A percentile compares a stretch with the other conserved stretches of the same genome.
phyloP scores from a whole-genome alignment of 148 eudicot genomes.

The Mesembryanthemum crystallinum region DNA sequence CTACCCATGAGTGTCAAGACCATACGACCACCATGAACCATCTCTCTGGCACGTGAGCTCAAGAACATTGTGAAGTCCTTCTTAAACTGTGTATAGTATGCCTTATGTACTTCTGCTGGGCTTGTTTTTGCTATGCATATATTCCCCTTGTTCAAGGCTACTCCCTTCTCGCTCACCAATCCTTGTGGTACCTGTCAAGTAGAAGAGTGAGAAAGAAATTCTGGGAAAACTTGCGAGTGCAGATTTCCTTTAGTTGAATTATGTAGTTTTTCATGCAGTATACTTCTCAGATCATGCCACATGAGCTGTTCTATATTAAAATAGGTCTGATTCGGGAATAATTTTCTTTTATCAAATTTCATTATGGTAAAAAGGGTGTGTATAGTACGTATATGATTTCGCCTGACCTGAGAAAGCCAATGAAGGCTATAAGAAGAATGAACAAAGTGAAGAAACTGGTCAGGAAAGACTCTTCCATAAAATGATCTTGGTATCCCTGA shows the following conservation, averaged over 20 bases:
- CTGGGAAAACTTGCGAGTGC: too few species aligned
- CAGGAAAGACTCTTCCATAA: constrained; percentile 55
- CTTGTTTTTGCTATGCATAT: constrained; percentile 39
- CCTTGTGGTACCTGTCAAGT: constrained; percentile 41
- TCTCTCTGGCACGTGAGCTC: constrained; percentile 40
- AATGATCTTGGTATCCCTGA: constrained; percentile 64
- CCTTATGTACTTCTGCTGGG: constrained; percentile 32
- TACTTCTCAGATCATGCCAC: too few species aligned
- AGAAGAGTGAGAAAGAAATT: too few species aligned
- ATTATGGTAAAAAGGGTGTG: too few species aligned
- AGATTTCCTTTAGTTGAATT: too few species aligned
- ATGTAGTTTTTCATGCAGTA: too few species aligned
- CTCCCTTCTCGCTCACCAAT: constrained; percentile 26
- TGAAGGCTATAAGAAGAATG: constrained; percentile 65
- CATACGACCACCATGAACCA: constrained; percentile 44
- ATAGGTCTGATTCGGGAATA: too few species aligned
- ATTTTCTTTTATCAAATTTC: too few species aligned
- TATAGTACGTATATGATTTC: too few species aligned
- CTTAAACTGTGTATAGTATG: constrained; percentile 45
- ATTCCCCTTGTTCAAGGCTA: constrained; percentile 33
- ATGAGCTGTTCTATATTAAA: too few species aligned
- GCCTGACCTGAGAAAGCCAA: constrained; percentile 64
- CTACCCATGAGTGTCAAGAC: constrained; percentile 41
- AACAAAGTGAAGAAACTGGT: constrained; percentile 53
- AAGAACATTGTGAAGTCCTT: constrained; percentile 46